phyloP scores from a whole-genome alignment of 371 early-diverging fungal genomes.

The Mycotypha africana region DNA sequence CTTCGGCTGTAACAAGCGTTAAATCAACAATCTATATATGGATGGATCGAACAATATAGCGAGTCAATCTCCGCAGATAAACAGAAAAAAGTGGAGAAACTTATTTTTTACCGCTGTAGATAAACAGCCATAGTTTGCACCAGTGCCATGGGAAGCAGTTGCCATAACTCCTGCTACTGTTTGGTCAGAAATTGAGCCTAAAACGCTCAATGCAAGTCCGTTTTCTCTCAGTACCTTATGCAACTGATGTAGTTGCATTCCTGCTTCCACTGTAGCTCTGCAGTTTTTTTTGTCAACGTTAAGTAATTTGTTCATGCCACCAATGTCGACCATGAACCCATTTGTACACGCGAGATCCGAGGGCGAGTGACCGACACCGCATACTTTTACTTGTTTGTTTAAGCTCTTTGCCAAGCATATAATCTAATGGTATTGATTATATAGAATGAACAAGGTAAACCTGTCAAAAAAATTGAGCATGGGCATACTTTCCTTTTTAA shows the following conservation, averaged over 20 bases:
- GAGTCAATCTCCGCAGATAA: too few relatives aligned
- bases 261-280: slow-evolving; percentile 67
- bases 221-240: slow-evolving; percentile 53
- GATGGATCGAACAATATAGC: neutral
- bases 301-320: slow-evolving; percentile 57
- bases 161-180: slow-evolving; percentile 73
- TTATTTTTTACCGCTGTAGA: slow-evolving; percentile 59
- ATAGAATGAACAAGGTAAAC: neutral
- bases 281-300: slow-evolving; percentile 38
- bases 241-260: slow-evolving; percentile 63
- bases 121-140: slow-evolving; percentile 61
- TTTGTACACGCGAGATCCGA: slow-evolving; percentile 75
- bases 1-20: slow-evolving; percentile 59
- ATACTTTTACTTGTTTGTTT: slow-evolving; percentile 54
- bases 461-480: too few relatives aligned
- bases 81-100: too few relatives aligned
- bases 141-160: slow-evolving; percentile 83
- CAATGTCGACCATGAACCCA: slow-evolving; percentile 67
- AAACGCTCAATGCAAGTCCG: slow-evolving; percentile 64
- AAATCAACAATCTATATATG: slow-evolving; percentile 43
- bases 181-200: slow-evolving; percentile 86
- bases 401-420: slow-evolving; percentile 38
- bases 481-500: too few relatives aligned
- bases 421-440: slow-evolving; percentile 39
- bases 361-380: slow-evolving; percentile 81